Evolutionary conservation across 2,329 filamentous ascomycete species (phyloP), one percentile per base, ranked within the genome.

Genomic region (Monosporascus sp.): DNA sequence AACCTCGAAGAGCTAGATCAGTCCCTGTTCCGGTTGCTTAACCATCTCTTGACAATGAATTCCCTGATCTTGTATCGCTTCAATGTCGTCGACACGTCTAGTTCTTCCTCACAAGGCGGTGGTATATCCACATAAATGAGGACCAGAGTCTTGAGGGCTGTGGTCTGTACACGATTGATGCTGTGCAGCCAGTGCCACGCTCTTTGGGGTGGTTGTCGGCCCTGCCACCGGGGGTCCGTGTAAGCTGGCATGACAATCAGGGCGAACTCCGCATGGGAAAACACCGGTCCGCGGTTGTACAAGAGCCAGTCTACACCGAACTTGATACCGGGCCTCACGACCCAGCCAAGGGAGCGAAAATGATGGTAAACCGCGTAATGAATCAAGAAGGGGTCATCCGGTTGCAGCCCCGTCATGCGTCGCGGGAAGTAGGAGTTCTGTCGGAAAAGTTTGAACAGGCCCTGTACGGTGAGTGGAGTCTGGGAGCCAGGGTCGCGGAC

Each of bases 261-360:
- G 1, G 90, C 92, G 66, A 97, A 99, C 66, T 97, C 91, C 22
- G 94, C 94, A 67, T 99, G 94, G 22, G 90, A 86, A 69, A 99
- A 97, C 0, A 94, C 93, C 0, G 94, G 94, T 0, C 94, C 94
- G 20, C 91, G 87, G 53, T 90, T 86, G 72, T 99, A 99, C 7
- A 99, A 80, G n/a, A 99, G 76, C 76, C 90, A 97, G 70, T 99
- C 94, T 9, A 91, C 89, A 22, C 89, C 90, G 63, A 99, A 99
- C 67, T 99, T 99, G 67, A 96, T 86, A 37, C 94, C 95, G 5
- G 89, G 85, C 15, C 95, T 87, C 0, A 95, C 88, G 1, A 97
- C 90, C 93, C 94, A 99, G 24, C 94, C 94, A 0, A 97, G 78
- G 0, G 91, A 96, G 38, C 94, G 87, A 73, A 96, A 99, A 68